These are phyloP conservation scores for Allium fistulosum DNA, from an alignment of 106 monocot species.

Conservation along the genomic window DNA sequence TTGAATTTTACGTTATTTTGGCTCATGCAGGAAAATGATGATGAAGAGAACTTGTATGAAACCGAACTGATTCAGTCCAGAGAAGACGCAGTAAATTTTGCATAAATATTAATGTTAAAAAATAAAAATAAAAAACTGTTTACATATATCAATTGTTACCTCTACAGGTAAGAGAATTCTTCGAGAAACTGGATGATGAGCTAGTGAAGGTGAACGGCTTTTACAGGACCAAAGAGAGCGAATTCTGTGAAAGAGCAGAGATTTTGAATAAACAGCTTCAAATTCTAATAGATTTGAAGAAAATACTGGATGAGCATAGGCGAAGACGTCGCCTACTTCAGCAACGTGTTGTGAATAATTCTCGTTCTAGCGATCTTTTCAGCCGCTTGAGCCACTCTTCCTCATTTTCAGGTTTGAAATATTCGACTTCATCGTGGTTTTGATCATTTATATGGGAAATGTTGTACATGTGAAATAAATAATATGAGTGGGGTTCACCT, in stretches of 20 bases:
- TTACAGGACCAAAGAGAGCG: slow-evolving; percentile 57
- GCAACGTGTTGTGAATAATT: neutral
- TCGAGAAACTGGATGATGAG: slow-evolving; percentile 68
- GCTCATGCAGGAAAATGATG: slow-evolving; percentile 17
- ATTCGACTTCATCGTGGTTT: too few species aligned
- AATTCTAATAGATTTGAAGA: slow-evolving; percentile 71
- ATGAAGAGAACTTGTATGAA: slow-evolving; percentile 49
- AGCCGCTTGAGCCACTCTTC: slow-evolving; percentile 13
- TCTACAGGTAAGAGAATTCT: slow-evolving; percentile 55
- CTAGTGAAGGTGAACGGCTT: slow-evolving; percentile 76
- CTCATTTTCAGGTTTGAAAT: slow-evolving; percentile 32
- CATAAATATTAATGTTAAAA: neutral
- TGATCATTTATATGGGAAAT: too few species aligned
- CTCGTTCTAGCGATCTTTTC: neutral
- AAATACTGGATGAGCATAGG: slow-evolving; percentile 48
- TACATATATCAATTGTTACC: neutral
- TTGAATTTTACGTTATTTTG: neutral
- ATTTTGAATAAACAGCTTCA: slow-evolving; percentile 74
- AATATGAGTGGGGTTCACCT: too few species aligned
- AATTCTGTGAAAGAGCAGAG: slow-evolving; percentile 77
- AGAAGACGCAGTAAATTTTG: slow-evolving; percentile 47
- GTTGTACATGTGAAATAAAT: too few species aligned
- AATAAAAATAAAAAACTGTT: neutral
- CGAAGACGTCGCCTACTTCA: slow-evolving; percentile 19
- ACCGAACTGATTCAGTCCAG: slow-evolving; percentile 54